Evolutionary conservation across 805 yeast species (phyloP).

Genomic region (Hanseniaspora valbyensis): DNA sequence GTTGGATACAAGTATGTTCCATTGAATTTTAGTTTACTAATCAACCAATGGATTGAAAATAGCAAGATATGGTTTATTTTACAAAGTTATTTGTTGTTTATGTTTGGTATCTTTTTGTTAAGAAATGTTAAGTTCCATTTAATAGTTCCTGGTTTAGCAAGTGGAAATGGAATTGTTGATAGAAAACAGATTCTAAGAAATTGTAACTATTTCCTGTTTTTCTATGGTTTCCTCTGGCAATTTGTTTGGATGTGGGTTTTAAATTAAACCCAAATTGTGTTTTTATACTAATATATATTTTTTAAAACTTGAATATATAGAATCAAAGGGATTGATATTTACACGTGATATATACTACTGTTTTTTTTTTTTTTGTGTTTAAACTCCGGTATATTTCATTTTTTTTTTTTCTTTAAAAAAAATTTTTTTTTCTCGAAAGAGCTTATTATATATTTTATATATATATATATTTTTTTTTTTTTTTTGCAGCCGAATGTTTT

Average conservation of each 20-base stretch:
- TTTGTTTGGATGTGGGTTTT: slow-evolving; percentile 64
- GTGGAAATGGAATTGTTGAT: slow-evolving; percentile 45
- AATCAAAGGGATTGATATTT: too few relatives aligned
- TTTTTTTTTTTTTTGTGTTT: too few relatives aligned
- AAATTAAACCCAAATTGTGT: slow-evolving; percentile 23
- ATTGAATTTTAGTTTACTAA: slow-evolving; percentile 40
- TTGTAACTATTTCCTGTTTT: slow-evolving; percentile 75
- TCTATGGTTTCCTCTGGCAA: slow-evolving; percentile 76
- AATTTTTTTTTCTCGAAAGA: neutral
- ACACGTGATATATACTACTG: too few relatives aligned
- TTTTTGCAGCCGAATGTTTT: too few relatives aligned
- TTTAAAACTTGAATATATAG: neutral
- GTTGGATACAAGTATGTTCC: slow-evolving; percentile 93
- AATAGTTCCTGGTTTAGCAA: slow-evolving; percentile 27
- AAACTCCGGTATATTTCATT: too few relatives aligned
- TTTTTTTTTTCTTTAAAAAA: too few relatives aligned
- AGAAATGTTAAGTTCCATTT: slow-evolving; percentile 39
- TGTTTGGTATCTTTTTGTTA: slow-evolving; percentile 57
- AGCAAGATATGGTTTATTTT: slow-evolving; percentile 35
- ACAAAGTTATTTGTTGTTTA: slow-evolving; percentile 40
- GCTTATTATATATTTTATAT: neutral
- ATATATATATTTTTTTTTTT: neutral
- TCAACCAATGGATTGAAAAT: slow-evolving; percentile 28
- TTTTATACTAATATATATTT: neutral
- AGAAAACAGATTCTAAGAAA: slow-evolving; percentile 60